Evolutionary conservation across 371 early-diverging fungal genomes (phyloP).

Genomic region (Mucor circinelloides): DNA sequence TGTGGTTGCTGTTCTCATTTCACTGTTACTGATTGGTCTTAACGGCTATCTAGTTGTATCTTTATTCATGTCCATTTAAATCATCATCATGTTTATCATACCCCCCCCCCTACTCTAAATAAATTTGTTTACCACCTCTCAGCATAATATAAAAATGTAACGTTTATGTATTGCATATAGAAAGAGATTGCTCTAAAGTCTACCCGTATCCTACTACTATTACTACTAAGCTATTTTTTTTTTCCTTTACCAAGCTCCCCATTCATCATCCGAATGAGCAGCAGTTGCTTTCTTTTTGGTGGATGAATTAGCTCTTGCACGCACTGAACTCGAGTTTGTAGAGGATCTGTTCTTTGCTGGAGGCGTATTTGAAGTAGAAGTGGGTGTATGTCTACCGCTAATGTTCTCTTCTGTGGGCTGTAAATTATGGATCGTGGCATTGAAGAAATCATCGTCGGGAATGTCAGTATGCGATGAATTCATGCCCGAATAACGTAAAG

Average conservation of each 20-base stretch:
- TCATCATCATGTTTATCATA: not conserved
- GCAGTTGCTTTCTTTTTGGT: constrained; percentile 34
- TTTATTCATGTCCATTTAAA: constrained; percentile 21
- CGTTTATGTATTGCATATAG: not conserved
- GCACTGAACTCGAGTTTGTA: constrained; percentile 3
- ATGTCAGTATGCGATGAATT: constrained; percentile 30
- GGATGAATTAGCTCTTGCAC: constrained; percentile 40
- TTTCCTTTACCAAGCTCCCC: constrained; percentile 51
- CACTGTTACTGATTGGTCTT: constrained; percentile 55
- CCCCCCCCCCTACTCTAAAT: not conserved
- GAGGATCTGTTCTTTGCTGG: constrained; percentile 15
- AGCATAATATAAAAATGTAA: too few species aligned
- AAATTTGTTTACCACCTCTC: not conserved
- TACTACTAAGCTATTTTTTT: too few species aligned
- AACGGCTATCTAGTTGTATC: constrained; percentile 61
- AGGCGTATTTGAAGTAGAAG: constrained; percentile 36
- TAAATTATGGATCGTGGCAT: constrained; percentile 36
- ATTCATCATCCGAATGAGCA: constrained; percentile 58
- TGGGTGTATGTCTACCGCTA: constrained; percentile 21
- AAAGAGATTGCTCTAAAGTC: too few species aligned
- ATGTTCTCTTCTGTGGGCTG: constrained; percentile 36
- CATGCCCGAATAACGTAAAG: constrained; percentile 15
- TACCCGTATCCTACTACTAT: too few species aligned
- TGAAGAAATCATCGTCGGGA: constrained; percentile 52
- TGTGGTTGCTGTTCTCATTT: constrained; percentile 47